These are phyloP conservation scores for Pseudovirgaria hyperparasitica DNA, from an alignment of 2,329 filamentous ascomycete genomes.

Conservation along the genomic window DNA sequence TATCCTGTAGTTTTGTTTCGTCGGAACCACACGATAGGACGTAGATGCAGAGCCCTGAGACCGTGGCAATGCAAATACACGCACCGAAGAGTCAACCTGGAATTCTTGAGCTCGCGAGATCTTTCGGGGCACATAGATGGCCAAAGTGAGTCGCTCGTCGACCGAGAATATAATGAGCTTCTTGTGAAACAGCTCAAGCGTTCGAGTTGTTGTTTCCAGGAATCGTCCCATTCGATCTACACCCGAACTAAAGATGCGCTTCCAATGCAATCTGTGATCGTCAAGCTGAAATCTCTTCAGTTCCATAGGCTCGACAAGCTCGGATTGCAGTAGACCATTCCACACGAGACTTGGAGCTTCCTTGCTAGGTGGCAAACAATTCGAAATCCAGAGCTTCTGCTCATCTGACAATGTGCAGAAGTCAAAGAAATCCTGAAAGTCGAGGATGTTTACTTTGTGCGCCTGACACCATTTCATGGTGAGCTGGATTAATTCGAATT, in stretches of 20 bases:
- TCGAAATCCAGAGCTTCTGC: constrained; percentile 25
- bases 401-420: constrained; percentile 14
- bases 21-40: constrained; percentile 22
- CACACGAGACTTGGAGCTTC: constrained; percentile 16
- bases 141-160: constrained; percentile 25
- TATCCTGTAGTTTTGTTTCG: constrained; percentile 25
- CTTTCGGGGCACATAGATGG: constrained; percentile 27
- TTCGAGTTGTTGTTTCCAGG: constrained; percentile 15
- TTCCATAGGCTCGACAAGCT: constrained; percentile 17
- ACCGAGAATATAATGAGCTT: constrained; percentile 27
- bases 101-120: constrained; percentile 20
- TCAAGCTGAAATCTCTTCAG: constrained; percentile 20
- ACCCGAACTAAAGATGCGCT: constrained; percentile 21
- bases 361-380: constrained; percentile 16
- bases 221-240: constrained; percentile 25
- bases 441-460: constrained; percentile 13
- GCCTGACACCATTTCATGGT: constrained; percentile 21
- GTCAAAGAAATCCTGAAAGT: constrained; percentile 9
- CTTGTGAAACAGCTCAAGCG: constrained; percentile 25
- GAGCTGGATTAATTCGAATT: constrained; percentile 26
- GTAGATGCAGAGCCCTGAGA: constrained; percentile 21
- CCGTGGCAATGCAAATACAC: constrained; percentile 28
- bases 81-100: constrained; percentile 20
- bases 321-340: constrained; percentile 26
- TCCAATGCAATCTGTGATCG: constrained; percentile 25